Evolutionary conservation across 2,329 filamentous ascomycete genomes (phyloP).

Genomic region (Neofusicoccum ribis): DNA sequence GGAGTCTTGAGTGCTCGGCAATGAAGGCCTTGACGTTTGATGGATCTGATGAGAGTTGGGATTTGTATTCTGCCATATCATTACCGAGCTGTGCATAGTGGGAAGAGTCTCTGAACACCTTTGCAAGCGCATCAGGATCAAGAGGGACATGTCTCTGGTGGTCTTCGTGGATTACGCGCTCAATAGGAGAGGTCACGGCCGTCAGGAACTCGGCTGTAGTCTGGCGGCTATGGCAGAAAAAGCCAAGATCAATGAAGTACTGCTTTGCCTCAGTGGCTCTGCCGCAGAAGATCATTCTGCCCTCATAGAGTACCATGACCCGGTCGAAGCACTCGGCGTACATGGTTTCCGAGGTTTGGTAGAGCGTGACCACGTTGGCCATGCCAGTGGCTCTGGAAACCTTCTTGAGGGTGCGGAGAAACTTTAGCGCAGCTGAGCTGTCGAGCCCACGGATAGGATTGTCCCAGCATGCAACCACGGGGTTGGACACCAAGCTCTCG

Average conservation of each 20-base stretch:
- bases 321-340: conserved; percentile 44
- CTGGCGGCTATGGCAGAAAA: conserved; percentile 64
- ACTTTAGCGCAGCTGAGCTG: conserved; percentile 70
- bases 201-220: conserved; percentile 73
- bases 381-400: conserved; percentile 31
- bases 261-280: conserved; percentile 59
- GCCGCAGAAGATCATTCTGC: conserved; percentile 59
- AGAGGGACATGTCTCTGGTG: conserved; percentile 59
- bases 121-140: conserved; percentile 56
- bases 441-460: conserved; percentile 74
- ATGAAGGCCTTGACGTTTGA: conserved; percentile 39
- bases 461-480: conserved; percentile 43
- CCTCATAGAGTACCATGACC: conserved; percentile 42
- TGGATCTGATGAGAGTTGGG: background rate
- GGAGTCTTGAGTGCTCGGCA: conserved; percentile 38
- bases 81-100: conserved; percentile 31
- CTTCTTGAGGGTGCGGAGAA: conserved; percentile 66
- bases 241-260: conserved; percentile 68
- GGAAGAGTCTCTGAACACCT: conserved; percentile 36
- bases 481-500: conserved; percentile 48
- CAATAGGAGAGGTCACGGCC: conserved; percentile 65
- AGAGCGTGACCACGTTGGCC: conserved; percentile 70
- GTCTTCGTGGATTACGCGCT: conserved; percentile 56
- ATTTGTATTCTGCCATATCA: conserved; percentile 31
- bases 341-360: conserved; percentile 59